Evolutionary conservation across 345 rosid species (phyloP), one percentile per base, ranked within the genome.

Genomic region (Eucalyptus pauciflora): DNA sequence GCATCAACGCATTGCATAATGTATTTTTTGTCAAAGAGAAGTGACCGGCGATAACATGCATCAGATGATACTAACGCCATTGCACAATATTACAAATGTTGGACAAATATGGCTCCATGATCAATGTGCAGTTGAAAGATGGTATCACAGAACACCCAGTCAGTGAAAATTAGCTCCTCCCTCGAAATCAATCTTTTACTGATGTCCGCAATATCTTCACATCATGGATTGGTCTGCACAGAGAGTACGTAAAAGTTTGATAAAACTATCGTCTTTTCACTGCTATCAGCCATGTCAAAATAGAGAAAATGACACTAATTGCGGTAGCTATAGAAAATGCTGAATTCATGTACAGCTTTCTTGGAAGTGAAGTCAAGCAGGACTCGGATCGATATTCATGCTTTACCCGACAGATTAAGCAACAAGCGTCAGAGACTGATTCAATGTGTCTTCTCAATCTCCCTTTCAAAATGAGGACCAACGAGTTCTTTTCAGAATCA

Each of bases 221-320:
- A n/a, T 96, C 99, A 91, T 97, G 99, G 87, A 98, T 92, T 22
- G 99, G 99, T 90, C 99, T 97, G 96, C 41, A 87, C 3, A 87
- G 62, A 69, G 46, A 76, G 48, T 52, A 45, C 7, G 24, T 46
- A 33, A 48, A 85, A 86, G 41, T 86, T 17, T 13, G 31, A 79
- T 45, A 62, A n/a, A n/a, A 56, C 41, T 24, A 18, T 7, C 0
- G 43, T 60, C 43, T 46, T 62, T 29, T 48, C 20, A 20, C 13
- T 27, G 69, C 6, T 6, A 20, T 20, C 27, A 76, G 48, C 83
- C 46, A 62, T 62, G 33, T 62, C 69, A 13, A 62, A 60, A 62
- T 29, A 62, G 33, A 62, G 33, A 29, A 62, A 27, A 62, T 62
- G 69, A 62, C 31, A 13, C 33, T 62, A 29, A 62, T 62, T 29